Base-by-base conservation (phyloP, 83 land plant genomes). In the Picea mariana region DNA sequence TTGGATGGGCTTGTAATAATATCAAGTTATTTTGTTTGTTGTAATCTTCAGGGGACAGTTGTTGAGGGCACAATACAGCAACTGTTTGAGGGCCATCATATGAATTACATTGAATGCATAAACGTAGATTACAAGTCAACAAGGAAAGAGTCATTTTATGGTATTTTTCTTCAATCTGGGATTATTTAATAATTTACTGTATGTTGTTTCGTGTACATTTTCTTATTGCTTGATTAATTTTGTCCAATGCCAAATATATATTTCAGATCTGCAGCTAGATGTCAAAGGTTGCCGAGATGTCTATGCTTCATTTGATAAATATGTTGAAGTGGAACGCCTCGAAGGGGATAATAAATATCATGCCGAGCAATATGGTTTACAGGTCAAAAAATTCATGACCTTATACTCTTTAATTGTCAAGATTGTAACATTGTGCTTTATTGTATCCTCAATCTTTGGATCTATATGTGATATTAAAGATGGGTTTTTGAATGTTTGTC, bases 71-170 rank as follows among this genome's bases (percentile, higher is more conserved):
- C 99, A 61, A 96, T 98, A 82, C 99, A 98, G 83, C 95, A 96
- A 86, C 90, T 98, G 26, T 98, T 98, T 89, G 99, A 98, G 85
- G 99, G 99, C 9, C 99, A 98, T 68, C 99, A 96, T 80, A 98
- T 96, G 99, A 98, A 93, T 75, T 98, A 98, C 83, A 96, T 98
- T 81, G 99, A 98, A 72, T 98, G 99, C 89, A 94, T 96, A 88
- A 98, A 98, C 87, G 99, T 96, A 58, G 99, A 98, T 79, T 98
- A 96, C 86, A 98, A 98, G 69, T 98, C 99, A 66, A 98, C 96
- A 66, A 94, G 99, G 80, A 98, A 96, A 82, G 99, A 98, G 82
- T 98, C 99, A 78, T 98, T 90, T 81, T 96, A 95, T 90, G 99
- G 99, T 95, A 87, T 20, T 83, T 76, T 64, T 13, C 81, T 79